Conservation (phyloP, 352 stramenopile species). For the Aphanomyces invadans region DNA sequence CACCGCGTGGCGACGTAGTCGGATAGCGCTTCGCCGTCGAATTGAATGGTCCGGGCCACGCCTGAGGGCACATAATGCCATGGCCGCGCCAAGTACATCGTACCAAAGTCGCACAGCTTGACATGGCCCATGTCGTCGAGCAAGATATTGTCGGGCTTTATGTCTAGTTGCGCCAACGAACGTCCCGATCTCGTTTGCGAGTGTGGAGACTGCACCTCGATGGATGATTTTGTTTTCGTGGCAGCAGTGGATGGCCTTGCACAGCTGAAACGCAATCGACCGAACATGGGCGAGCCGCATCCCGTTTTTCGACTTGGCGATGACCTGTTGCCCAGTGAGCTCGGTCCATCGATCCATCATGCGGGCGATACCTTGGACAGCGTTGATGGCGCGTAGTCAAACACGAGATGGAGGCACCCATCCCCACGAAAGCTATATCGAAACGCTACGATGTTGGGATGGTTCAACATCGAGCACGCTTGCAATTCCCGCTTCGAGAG, state of each 20-base stretch:
- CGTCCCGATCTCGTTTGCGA: too few species aligned
- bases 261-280: constrained; percentile 60
- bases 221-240: constrained; percentile 75
- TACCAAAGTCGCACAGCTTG: constrained; percentile 73
- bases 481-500: constrained; percentile 75
- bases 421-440: constrained; percentile 74
- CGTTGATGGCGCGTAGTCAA: constrained; percentile 61
- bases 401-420: constrained; percentile 64
- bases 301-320: constrained; percentile 52
- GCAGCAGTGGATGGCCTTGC: constrained; percentile 65
- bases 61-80: constrained; percentile 29
- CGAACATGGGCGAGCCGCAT: constrained; percentile 43
- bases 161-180: too few species aligned
- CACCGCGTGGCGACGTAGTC: constrained; percentile 77
- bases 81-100: too few species aligned
- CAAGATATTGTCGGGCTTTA: constrained; percentile 78
- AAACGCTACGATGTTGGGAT: constrained; percentile 74
- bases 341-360: not conserved
- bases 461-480: constrained; percentile 72
- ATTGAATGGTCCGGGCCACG: constrained; percentile 64
- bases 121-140: constrained; percentile 65
- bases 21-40: constrained; percentile 63
- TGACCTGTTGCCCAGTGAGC: constrained; percentile 30
- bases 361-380: constrained; percentile 49
- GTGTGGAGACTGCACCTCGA: constrained; percentile 42